A percentile compares a stretch with the other conserved stretches of the same genome.
phyloP scores from a whole-genome alignment of 2,329 filamentous ascomycete genomes.

The Phialophora tarda region DNA sequence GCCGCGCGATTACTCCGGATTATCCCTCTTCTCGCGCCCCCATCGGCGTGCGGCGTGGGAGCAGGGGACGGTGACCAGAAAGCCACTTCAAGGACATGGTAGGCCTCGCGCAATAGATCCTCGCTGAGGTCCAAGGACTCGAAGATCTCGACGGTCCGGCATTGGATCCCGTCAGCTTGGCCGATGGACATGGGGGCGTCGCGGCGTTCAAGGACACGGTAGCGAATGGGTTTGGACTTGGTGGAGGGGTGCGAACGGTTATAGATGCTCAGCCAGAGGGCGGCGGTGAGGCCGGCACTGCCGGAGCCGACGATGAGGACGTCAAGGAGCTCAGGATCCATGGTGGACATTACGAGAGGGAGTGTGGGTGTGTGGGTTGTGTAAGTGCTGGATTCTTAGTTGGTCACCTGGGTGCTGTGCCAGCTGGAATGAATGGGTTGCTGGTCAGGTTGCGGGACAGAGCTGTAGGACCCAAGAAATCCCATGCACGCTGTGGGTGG shows the following conservation, averaged over 20 bases:
- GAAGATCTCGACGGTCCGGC: constrained; percentile 66
- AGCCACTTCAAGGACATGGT: constrained; percentile 62
- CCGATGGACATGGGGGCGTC: constrained; percentile 61
- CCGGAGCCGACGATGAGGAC: constrained; percentile 67
- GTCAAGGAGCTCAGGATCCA: constrained; percentile 45
- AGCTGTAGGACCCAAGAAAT: background rate
- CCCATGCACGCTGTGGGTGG: background rate
- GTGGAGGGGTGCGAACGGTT: constrained; percentile 41
- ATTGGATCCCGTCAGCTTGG: constrained; percentile 69
- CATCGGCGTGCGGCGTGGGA: background rate
- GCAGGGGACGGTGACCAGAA: constrained; percentile 55
- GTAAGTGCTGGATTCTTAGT: background rate
- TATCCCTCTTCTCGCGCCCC: constrained; percentile 47
- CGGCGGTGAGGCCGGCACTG: constrained; percentile 66
- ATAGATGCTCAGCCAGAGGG: constrained; percentile 64
- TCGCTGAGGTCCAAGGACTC: constrained; percentile 64
- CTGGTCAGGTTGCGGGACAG: background rate
- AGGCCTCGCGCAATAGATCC: constrained; percentile 61
- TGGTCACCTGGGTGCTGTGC: background rate
- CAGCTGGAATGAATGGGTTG: background rate
- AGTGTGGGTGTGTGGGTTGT: background rate
- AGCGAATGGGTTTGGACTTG: background rate
- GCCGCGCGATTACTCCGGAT: constrained; percentile 55
- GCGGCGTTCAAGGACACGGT: constrained; percentile 61
- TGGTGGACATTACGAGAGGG: background rate